phyloP scores from a whole-genome alignment of 768 basidiomycete species.

The Nidularia pulvinata region DNA sequence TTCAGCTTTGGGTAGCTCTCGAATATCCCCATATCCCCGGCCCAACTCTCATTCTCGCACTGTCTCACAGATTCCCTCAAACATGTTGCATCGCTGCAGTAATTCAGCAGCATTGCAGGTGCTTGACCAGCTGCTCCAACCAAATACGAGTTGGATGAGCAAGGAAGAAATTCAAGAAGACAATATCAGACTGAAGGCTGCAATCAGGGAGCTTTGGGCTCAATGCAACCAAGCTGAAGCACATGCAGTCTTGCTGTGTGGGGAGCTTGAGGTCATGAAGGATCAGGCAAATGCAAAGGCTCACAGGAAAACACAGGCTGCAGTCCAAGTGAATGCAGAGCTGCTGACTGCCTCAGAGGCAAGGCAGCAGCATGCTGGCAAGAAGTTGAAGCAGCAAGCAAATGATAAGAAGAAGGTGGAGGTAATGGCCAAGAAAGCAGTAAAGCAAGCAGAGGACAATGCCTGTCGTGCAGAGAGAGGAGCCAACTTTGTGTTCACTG shows the following conservation, averaged over 20 bases:
- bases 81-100: background rate
- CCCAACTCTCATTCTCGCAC: background rate
- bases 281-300: background rate
- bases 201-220: background rate
- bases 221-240: background rate
- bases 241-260: background rate
- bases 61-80: background rate
- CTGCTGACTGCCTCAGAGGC: background rate
- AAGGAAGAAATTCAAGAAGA: background rate
- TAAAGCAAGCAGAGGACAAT: background rate
- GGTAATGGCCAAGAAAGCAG: background rate
- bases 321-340: background rate
- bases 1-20: background rate
- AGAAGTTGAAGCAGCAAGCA: background rate
- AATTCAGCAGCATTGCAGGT: no score
- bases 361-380: background rate
- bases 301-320: background rate
- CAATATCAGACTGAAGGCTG: background rate
- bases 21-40: background rate
- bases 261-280: background rate
- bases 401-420: background rate
- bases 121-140: no score
- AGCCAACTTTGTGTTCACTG: constrained; percentile 34
- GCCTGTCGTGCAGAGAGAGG: background rate
- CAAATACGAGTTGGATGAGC: no score